Percentiles rank a stretch among this genome's conserved stretches.
phyloP scores from a whole-genome alignment of 441 rosid species.

The Corymbia calophylla region DNA sequence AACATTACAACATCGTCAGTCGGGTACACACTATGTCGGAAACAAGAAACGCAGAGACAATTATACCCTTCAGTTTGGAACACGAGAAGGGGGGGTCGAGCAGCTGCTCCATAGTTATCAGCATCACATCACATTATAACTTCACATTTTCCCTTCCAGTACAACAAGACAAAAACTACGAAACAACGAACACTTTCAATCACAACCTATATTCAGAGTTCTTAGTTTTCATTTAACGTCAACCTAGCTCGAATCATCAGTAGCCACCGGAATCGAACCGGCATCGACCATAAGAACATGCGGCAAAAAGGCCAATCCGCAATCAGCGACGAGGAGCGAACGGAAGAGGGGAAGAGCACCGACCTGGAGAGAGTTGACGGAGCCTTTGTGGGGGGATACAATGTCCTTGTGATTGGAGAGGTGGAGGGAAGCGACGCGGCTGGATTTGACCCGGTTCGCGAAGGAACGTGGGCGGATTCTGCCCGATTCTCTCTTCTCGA shows the following conservation, averaged over 20 bases:
- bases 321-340: not conserved
- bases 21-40: not conserved
- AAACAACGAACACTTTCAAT: not conserved
- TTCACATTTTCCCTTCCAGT: not conserved
- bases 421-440: constrained; percentile 46
- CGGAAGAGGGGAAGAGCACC: not conserved
- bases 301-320: not conserved
- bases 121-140: not conserved
- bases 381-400: constrained; percentile 75
- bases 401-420: constrained; percentile 79
- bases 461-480: constrained; percentile 53
- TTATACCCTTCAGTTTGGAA: not conserved
- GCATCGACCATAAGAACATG: not conserved
- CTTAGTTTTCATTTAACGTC: not conserved
- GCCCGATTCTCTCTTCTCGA: constrained; percentile 79
- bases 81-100: not conserved
- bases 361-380: constrained; percentile 90
- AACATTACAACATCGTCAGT: not conserved
- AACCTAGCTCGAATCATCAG: not conserved
- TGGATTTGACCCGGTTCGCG: constrained; percentile 48
- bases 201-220: not conserved
- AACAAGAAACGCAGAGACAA: not conserved
- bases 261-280: not conserved
- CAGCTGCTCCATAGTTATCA: not conserved
- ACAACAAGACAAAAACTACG: not conserved